These are phyloP conservation scores for Penicillium soppii DNA, from an alignment of 495 filamentous ascomycete genomes.

Conservation along the genomic window DNA sequence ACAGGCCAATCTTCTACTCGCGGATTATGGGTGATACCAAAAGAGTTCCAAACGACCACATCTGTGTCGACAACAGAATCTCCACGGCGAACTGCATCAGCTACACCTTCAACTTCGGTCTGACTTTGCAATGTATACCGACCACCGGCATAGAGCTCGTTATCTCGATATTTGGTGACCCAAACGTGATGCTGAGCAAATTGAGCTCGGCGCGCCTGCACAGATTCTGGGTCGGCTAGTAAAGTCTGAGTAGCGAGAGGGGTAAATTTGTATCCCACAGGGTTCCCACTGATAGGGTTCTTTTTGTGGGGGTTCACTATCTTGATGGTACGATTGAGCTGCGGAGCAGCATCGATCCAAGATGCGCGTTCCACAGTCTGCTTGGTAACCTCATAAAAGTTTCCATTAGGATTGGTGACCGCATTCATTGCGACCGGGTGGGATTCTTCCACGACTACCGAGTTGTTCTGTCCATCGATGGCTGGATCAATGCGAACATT, in stretches of 20 bases:
- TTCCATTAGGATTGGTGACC: conserved; percentile 78
- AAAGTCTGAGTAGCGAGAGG: conserved; percentile 76
- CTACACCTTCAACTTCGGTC: conserved; percentile 57
- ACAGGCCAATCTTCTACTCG: conserved; percentile 66
- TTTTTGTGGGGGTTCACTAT: conserved; percentile 69
- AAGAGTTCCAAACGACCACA: conserved; percentile 52
- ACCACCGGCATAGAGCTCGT: conserved; percentile 81
- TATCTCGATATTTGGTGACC: conserved; percentile 75
- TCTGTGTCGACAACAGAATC: conserved; percentile 51
- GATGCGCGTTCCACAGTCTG: conserved; percentile 62
- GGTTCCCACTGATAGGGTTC: conserved; percentile 73
- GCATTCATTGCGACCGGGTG: conserved; percentile 67
- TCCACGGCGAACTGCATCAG: conserved; percentile 54
- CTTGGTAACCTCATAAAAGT: conserved; percentile 67
- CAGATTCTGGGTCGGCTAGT: conserved; percentile 70
- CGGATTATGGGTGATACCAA: conserved; percentile 65
- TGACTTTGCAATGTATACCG: conserved; percentile 83
- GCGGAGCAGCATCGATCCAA: conserved; percentile 65
- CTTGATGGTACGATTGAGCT: conserved; percentile 73
- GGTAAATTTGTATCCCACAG: conserved; percentile 80
- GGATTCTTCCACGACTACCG: conserved; percentile 70
- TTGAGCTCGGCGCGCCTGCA: conserved; percentile 76
- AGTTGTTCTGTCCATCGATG: conserved; percentile 73
- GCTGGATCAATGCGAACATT: conserved; percentile 85
- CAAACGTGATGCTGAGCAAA: conserved; percentile 87